A percentile compares a stretch with the other conserved stretches of the same genome.
These are phyloP conservation scores for Fusarium phyllophilum DNA, from an alignment of 2,329 filamentous ascomycete genomes.

Conservation along the genomic window DNA sequence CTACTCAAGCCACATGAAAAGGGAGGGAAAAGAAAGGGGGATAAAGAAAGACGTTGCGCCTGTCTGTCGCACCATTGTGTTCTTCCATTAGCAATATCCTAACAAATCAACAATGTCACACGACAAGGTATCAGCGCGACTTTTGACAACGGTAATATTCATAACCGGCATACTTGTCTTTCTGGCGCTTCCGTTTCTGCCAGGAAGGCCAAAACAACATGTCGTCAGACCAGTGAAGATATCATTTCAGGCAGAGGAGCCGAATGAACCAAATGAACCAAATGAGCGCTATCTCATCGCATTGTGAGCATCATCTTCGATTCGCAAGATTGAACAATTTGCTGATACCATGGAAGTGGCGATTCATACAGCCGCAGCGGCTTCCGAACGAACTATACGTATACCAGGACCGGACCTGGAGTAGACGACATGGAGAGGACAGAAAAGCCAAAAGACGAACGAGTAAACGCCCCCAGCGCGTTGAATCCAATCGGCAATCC, in stretches of 20 bases:
- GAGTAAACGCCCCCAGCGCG: not conserved
- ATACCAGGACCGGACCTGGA: not conserved
- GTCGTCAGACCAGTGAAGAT: not conserved
- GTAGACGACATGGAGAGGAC: not conserved
- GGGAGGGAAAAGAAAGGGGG: not conserved
- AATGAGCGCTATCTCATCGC: not conserved
- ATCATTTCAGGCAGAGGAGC: fast-evolving
- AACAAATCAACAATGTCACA: not conserved
- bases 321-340: not conserved
- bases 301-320: not conserved
- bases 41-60: not conserved
- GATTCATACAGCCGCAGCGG: not conserved
- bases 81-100: not conserved
- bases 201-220: not conserved
- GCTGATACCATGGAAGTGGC: not conserved
- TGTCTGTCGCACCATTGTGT: no score
- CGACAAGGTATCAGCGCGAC: not conserved
- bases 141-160: not conserved
- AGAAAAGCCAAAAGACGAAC: not conserved
- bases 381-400: not conserved
- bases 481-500: not conserved
- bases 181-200: not conserved
- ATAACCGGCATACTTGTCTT: not conserved
- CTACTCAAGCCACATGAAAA: not conserved
- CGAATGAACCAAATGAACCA: not conserved